These are phyloP conservation scores for Eutrema salsugineum DNA, from an alignment of 441 rosid species.

Conservation along the genomic window DNA sequence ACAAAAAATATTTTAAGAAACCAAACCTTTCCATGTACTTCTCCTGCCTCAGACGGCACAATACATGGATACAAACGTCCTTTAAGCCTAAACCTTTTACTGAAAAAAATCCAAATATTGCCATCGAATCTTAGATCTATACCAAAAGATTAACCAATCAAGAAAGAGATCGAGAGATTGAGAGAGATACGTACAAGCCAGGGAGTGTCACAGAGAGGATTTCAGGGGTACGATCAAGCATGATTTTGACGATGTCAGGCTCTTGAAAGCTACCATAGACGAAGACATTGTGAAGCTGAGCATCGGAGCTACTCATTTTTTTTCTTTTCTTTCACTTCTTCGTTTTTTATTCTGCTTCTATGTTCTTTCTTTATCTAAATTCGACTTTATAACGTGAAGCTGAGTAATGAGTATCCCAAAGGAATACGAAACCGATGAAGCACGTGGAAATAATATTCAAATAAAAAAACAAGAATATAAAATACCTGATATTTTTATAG, in stretches of 20 bases:
- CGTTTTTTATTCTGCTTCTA: neutral
- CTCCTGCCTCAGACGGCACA: constrained; percentile 47
- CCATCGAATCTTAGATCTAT: neutral
- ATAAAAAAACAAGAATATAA: too few relatives aligned
- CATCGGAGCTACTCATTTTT: neutral
- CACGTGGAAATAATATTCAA: neutral
- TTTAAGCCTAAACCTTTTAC: constrained; percentile 72
- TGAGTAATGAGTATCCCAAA: neutral
- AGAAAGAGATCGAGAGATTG: neutral
- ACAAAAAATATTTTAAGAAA: neutral
- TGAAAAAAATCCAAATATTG: constrained; percentile 16
- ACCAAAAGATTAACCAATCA: neutral
- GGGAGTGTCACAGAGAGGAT: constrained; percentile 57
- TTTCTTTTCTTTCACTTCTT: neutral
- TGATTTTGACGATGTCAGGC: constrained; percentile 57
- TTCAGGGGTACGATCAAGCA: constrained; percentile 57
- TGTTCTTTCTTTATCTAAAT: too few relatives aligned
- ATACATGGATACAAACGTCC: constrained; percentile 92
- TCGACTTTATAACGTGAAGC: too few relatives aligned
- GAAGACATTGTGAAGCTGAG: constrained; percentile 52
- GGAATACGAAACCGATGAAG: neutral
- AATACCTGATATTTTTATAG: too few relatives aligned
- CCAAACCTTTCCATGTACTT: constrained; percentile 57
- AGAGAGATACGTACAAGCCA: constrained; percentile 44
- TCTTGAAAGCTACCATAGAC: constrained; percentile 82